Percentiles rank a stretch among this genome's conserved stretches.
Conservation (phyloP, 345 rosid species). For the Fremontodendron californicum region DNA sequence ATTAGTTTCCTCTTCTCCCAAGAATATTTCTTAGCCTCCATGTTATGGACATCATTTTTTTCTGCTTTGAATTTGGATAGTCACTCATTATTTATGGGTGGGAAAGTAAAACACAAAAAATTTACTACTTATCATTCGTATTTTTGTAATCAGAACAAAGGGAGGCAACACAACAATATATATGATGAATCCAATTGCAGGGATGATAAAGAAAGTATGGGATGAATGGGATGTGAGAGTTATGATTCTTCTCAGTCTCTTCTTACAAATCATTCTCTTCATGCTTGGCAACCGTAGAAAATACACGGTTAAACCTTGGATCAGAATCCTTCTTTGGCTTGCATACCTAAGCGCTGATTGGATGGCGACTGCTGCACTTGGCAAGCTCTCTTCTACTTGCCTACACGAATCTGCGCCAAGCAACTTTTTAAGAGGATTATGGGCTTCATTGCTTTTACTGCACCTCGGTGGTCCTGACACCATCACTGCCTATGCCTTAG, state of each 20-base stretch:
- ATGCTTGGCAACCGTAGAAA: neutral
- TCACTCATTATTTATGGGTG: too few species aligned
- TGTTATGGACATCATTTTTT: too few species aligned
- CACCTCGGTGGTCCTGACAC: conserved; percentile 31
- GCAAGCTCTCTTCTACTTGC: conserved; percentile 22
- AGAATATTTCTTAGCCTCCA: too few species aligned
- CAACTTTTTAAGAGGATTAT: neutral
- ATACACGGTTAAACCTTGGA: neutral
- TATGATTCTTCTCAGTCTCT: neutral
- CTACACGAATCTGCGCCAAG: too few species aligned
- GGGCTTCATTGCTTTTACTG: conserved; percentile 30
- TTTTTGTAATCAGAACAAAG: too few species aligned
- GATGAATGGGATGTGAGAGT: neutral
- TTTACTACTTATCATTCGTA: too few species aligned
- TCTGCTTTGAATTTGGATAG: too few species aligned
- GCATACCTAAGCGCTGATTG: conserved; percentile 16
- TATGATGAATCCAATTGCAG: too few species aligned
- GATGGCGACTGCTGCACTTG: conserved; percentile 19
- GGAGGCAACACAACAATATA: too few species aligned
- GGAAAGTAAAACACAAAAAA: too few species aligned
- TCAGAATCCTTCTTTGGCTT: neutral
- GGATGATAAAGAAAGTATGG: neutral
- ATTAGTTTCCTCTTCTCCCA: too few species aligned
- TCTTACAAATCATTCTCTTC: neutral
- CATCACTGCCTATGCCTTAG: conserved; percentile 25